Evolutionary conservation across 352 stramenopile genomes (phyloP).

Genomic region (Phytopythium ostracodes): DNA sequence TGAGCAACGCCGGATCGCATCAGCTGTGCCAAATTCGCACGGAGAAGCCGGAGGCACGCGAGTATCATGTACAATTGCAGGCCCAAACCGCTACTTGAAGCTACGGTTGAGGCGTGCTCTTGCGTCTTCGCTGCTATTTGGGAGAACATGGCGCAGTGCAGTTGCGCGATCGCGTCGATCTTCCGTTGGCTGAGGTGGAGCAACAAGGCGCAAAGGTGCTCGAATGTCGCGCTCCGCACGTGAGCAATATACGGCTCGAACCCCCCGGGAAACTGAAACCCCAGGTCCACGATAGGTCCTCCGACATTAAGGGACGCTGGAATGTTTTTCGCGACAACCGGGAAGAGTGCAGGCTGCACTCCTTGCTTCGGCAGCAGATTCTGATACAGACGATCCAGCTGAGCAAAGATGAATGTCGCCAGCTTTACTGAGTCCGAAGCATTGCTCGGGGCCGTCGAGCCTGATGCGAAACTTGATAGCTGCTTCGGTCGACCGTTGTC

Average conservation of each 20-base stretch:
- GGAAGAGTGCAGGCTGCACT: background rate
- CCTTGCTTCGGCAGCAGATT: conserved; percentile 39
- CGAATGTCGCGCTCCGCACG: conserved; percentile 41
- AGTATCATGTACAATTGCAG: conserved; percentile 69
- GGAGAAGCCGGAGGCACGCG: conserved; percentile 61
- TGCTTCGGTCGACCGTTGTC: background rate
- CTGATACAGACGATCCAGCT: conserved; percentile 69
- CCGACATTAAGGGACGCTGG: background rate
- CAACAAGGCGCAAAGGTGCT: conserved; percentile 30
- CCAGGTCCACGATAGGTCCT: background rate
- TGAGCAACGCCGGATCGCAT: conserved; percentile 52
- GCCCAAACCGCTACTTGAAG: too few species aligned
- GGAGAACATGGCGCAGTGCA: background rate
- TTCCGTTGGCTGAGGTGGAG: conserved; percentile 37
- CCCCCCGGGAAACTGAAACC: conserved; percentile 24
- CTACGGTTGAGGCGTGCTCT: background rate
- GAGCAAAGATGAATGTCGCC: conserved; percentile 61
- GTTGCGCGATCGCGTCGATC: conserved; percentile 20
- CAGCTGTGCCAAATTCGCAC: conserved; percentile 72
- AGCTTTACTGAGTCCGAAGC: background rate
- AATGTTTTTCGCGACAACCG: conserved; percentile 10
- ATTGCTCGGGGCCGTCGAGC: background rate
- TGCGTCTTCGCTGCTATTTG: too few species aligned
- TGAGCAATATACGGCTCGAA: conserved; percentile 43
- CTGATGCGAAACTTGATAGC: background rate